Base-by-base conservation (phyloP, 192 early-diverging fungal genomes). In the Backusella psychrophila region DNA sequence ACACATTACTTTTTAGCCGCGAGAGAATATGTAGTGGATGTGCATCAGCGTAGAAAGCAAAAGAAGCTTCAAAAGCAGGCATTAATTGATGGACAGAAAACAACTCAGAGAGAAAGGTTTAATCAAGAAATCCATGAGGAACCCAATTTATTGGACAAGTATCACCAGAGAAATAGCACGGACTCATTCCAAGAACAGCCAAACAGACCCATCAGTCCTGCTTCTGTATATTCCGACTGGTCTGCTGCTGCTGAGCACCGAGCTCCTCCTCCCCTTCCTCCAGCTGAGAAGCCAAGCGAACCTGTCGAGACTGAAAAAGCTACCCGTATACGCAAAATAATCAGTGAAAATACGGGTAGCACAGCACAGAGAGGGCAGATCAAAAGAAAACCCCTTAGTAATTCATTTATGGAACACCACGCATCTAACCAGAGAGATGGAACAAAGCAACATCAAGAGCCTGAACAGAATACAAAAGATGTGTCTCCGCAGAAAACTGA, bases 331-430 rank as follows among this genome's bases (percentile, higher is more conserved):
- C 39, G 44, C 3, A 44, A 49, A 19, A 71, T 31, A 71, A 33
- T 71, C 15, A 71, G 70, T 19, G 44, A 71, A 17, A 71, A 75
- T 19, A 44, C n/a, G 15, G 74, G 65, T 1, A 75, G 74, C n/a
- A 75, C 74, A 21, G 41, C 56, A 6, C 31, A 29, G 21, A 36
- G 74, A 29, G 63, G 56, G 3, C 59, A 66, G 38, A 42, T 75
- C 65, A 75, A 75, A 35, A 38, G 74, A 44, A 75, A 75, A 17
- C 74, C 74, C 29, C 36, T 75, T 11, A 66, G 66, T 2, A 66
- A 63, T 19, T 44, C 74, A 35, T 33, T 75, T n/a, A 66, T 75
- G 59, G 65, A 71, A 4, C 56, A 49, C 46, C n/a, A 49, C 7
- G 26, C 26, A 41, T 46, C 42, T 5, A 44, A 44, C 26, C 70